These are phyloP conservation scores for Skeletonema potamos DNA, from an alignment of 108 stramenopile species.

Conservation along the genomic window DNA sequence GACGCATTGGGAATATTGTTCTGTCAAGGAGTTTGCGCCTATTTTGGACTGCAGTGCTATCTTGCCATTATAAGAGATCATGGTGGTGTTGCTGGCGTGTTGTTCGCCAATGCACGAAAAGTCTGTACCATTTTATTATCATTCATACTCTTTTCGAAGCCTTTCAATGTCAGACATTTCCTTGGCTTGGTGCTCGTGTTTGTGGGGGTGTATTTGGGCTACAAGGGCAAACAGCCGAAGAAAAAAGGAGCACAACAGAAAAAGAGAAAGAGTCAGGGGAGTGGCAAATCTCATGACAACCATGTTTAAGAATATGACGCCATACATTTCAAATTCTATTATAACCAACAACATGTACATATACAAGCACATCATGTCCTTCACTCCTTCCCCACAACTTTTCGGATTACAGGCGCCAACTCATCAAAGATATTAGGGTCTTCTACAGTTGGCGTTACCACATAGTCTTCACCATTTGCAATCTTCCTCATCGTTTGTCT, in stretches of 20 bases:
- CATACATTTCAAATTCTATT: too few relatives aligned
- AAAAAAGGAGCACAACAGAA: background rate
- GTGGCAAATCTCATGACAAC: constrained; percentile 18
- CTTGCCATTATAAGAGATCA: constrained; percentile 41
- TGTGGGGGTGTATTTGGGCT: constrained; percentile 41
- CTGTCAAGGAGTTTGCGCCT: constrained; percentile 28
- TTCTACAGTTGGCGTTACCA: constrained; percentile 75
- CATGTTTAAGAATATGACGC: constrained; percentile 11
- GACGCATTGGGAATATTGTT: constrained; percentile 18
- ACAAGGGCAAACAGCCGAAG: constrained; percentile 5
- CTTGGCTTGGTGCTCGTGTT: constrained; percentile 26
- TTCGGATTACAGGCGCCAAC: constrained; percentile 32
- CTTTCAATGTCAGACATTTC: constrained; percentile 34
- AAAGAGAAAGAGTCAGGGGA: background rate
- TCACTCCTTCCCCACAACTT: constrained; percentile 6
- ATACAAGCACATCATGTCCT: background rate
- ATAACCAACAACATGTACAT: background rate
- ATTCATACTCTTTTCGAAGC: constrained; percentile 42
- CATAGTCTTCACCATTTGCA: constrained; percentile 59
- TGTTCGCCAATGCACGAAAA: constrained; percentile 45
- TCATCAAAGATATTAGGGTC: constrained; percentile 61
- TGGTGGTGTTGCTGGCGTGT: constrained; percentile 37
- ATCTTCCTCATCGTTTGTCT: constrained; percentile 69
- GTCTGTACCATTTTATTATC: constrained; percentile 36
- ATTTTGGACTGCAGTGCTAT: constrained; percentile 40